phyloP scores from a whole-genome alignment of 2,329 filamentous ascomycete genomes.

The Alternaria novae-zelandiae region DNA sequence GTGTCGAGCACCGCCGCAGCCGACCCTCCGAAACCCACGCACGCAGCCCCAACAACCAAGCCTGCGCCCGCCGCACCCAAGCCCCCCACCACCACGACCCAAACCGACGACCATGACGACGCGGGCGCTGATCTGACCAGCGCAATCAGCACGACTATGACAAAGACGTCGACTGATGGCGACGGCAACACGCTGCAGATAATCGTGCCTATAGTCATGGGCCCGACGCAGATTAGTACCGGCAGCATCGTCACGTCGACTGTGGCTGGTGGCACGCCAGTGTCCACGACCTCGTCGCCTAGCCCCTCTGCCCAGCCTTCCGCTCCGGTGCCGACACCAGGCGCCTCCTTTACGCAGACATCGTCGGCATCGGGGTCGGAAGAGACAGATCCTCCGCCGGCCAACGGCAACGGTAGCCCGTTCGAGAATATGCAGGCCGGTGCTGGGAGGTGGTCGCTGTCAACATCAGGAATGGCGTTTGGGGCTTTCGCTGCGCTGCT shows the following conservation, averaged over 20 bases:
- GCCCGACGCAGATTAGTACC: slow-evolving; percentile 26
- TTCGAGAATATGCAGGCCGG: slow-evolving; percentile 38
- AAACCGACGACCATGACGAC: not conserved
- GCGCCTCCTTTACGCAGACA: slow-evolving; percentile 3
- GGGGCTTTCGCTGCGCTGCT: slow-evolving; percentile 11
- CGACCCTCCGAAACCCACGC: slow-evolving; percentile 3
- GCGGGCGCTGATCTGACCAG: slow-evolving; percentile 15
- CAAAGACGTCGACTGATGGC: slow-evolving; percentile 22
- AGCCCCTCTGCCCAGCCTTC: slow-evolving; percentile 12
- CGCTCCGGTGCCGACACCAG: slow-evolving; percentile 6
- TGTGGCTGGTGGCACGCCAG: slow-evolving; percentile 7
- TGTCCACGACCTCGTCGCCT: slow-evolving; percentile 9
- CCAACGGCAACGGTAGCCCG: slow-evolving; percentile 32
- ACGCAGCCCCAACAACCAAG: not conserved
- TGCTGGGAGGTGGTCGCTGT: slow-evolving; percentile 15
- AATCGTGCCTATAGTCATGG: slow-evolving; percentile 30
- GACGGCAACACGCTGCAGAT: slow-evolving; percentile 32
- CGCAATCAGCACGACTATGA: slow-evolving; percentile 25
- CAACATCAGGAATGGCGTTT: slow-evolving; percentile 8
- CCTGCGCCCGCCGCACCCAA: slow-evolving; percentile 6
- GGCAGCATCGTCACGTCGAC: slow-evolving; percentile 30
- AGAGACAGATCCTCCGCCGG: slow-evolving; percentile 9
- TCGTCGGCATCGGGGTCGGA: slow-evolving; percentile 10
- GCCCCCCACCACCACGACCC: slow-evolving; percentile 8
- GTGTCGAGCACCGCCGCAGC: slow-evolving; percentile 10